Conservation (phyloP, 2,329 filamentous ascomycete species). For the Elsinoe fawcettii region DNA sequence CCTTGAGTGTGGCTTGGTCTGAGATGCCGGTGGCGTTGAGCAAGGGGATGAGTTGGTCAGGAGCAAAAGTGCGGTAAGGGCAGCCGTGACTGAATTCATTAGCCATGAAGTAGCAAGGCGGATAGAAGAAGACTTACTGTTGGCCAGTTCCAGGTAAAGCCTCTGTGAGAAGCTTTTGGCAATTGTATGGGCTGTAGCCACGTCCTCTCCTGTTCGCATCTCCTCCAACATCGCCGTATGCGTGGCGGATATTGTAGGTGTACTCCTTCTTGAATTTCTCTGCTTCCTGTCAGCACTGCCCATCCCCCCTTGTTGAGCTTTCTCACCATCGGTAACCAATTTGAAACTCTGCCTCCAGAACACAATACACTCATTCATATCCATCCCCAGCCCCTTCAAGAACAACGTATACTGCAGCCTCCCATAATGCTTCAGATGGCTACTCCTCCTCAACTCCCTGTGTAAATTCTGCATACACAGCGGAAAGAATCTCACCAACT, state of each 20-base stretch:
- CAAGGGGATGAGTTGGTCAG: constrained; percentile 74
- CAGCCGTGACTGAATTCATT: constrained; percentile 61
- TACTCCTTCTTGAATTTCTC: constrained; percentile 98
- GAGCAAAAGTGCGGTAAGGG: constrained; percentile 84
- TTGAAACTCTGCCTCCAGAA: constrained; percentile 89
- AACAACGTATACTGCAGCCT: constrained; percentile 93
- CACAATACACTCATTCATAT: constrained; percentile 78
- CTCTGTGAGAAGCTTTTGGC: constrained; percentile 90
- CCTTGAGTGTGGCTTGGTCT: constrained; percentile 68
- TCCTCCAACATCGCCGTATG: constrained; percentile 90
- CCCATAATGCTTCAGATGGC: constrained; percentile 86
- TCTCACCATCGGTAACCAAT: constrained; percentile 62
- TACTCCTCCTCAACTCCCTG: constrained; percentile 73
- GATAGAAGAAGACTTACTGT: constrained; percentile 31
- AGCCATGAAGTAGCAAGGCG: background rate
- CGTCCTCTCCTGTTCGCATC: constrained; percentile 78
- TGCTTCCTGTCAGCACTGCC: constrained; percentile 16
- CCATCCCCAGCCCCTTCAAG: constrained; percentile 89
- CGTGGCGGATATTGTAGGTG: constrained; percentile 91
- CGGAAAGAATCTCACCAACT: constrained; percentile 73
- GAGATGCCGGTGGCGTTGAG: constrained; percentile 71
- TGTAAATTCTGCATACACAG: constrained; percentile 94
- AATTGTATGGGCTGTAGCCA: constrained; percentile 86
- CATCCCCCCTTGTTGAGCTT: background rate
- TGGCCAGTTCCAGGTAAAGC: constrained; percentile 80